Evolutionary conservation across 345 rosid species (phyloP).

Genomic region (Lenwebbia sp.): DNA sequence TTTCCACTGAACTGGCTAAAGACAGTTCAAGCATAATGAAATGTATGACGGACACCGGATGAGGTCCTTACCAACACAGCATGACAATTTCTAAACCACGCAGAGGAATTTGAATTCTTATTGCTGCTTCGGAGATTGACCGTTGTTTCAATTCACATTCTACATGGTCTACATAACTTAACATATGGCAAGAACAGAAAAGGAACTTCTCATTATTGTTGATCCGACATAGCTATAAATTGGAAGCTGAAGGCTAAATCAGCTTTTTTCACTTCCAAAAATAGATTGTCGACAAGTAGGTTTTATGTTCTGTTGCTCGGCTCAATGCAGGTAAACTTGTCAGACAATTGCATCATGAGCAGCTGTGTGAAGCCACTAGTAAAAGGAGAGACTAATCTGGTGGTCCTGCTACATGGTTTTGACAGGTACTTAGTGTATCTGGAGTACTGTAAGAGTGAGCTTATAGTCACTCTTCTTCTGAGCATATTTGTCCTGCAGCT

Average conservation of each 20-base stretch:
- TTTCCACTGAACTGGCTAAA: neutral
- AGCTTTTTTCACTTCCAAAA: neutral
- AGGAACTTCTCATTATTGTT: neutral
- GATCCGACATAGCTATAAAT: neutral
- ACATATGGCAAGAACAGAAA: neutral
- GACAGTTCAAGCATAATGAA: neutral
- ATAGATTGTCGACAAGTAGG: rapidly evolving
- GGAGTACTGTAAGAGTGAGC: neutral
- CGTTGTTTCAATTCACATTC: rapidly evolving
- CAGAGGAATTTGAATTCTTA: neutral
- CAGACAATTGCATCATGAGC: conserved; percentile 47
- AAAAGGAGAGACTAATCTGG: conserved; percentile 36
- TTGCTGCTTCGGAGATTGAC: neutral
- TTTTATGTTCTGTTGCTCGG: neutral
- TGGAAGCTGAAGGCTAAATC: neutral
- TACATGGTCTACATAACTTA: rapidly evolving
- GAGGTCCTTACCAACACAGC: neutral
- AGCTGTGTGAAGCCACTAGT: conserved; percentile 68
- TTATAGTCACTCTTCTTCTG: neutral
- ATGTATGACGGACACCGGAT: neutral
- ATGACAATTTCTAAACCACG: neutral
- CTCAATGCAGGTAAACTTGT: conserved; percentile 44
- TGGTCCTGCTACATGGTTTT: conserved; percentile 89
- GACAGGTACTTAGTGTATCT: conserved; percentile 44
- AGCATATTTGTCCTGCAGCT: conserved; percentile 24